phyloP scores from a whole-genome alignment of 73 alveolate species.

The Uronychia setigera region DNA sequence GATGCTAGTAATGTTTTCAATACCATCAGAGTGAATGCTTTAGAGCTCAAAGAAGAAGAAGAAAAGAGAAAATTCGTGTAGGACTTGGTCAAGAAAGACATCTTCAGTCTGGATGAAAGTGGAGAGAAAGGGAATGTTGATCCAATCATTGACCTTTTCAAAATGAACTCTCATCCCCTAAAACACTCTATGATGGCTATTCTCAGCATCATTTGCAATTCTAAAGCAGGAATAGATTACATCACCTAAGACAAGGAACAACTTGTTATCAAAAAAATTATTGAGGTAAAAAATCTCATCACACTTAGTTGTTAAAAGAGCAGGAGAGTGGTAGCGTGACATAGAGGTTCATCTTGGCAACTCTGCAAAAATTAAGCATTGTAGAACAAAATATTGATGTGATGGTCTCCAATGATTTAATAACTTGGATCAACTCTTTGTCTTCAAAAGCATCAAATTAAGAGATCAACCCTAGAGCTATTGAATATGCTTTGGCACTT shows the following conservation, averaged over 20 bases:
- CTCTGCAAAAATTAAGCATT: conserved; percentile 88
- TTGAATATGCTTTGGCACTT: background rate
- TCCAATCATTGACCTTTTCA: background rate
- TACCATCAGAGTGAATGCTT: conserved; percentile 88
- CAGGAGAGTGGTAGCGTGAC: conserved; percentile 92
- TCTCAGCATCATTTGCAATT: conserved; percentile 80
- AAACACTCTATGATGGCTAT: conserved; percentile 88
- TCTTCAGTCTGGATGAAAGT: conserved; percentile 72
- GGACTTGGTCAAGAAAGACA: conserved; percentile 85
- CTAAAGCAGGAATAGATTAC: conserved; percentile 89
- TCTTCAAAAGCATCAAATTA: too few species aligned
- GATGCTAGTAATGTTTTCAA: conserved; percentile 78
- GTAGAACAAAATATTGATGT: conserved; percentile 78
- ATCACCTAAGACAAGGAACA: conserved; percentile 67
- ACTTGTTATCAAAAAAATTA: conserved; percentile 78
- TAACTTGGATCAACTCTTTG: conserved; percentile 74
- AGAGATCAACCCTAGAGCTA: background rate
- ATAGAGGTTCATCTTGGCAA: conserved; percentile 89
- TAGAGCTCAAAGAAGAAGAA: conserved; percentile 89
- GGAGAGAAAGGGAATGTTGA: background rate
- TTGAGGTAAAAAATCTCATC: conserved; percentile 35
- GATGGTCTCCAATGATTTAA: conserved; percentile 71
- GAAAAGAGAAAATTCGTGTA: conserved; percentile 76
- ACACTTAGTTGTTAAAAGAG: conserved; percentile 11
- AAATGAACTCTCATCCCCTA: conserved; percentile 55